Conservation (phyloP, 495 filamentous ascomycete species). For the Cairneyella variabilis region DNA sequence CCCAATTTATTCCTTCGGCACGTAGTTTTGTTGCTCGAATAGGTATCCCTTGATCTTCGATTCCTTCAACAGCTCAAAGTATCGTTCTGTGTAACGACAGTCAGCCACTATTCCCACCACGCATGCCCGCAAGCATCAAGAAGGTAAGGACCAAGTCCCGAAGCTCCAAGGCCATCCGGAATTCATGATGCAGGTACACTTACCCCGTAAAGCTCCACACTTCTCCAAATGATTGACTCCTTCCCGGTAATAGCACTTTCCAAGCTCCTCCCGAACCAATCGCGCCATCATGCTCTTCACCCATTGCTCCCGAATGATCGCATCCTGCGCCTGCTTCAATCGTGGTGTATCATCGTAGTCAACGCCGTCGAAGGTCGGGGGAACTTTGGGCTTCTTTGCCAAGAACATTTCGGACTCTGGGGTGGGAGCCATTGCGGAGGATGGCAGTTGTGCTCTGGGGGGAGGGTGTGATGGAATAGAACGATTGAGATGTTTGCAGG, state of each 20-base stretch:
- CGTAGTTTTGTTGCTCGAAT: conserved; percentile 88
- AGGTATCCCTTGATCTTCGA: conserved; percentile 83
- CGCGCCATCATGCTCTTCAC: conserved; percentile 95
- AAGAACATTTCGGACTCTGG: conserved; percentile 91
- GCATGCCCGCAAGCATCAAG: neutral
- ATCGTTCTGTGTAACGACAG: conserved; percentile 63
- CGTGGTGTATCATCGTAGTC: conserved; percentile 90
- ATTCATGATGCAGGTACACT: conserved; percentile 30
- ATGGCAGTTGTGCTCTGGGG: neutral
- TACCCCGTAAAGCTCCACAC: conserved; percentile 87
- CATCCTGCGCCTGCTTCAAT: conserved; percentile 90
- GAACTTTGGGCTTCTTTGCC: conserved; percentile 89
- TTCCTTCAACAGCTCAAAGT: conserved; percentile 84
- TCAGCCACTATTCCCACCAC: neutral
- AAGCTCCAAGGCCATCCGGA: neutral
- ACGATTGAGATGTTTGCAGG: too few species aligned
- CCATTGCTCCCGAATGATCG: conserved; percentile 96
- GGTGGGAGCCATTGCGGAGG: conserved; percentile 58
- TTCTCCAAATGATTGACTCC: conserved; percentile 98
- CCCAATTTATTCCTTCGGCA: conserved; percentile 39
- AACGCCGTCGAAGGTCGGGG: conserved; percentile 93
- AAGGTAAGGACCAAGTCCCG: conserved; percentile 2
- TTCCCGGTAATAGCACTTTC: conserved; percentile 92
- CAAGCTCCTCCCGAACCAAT: conserved; percentile 86
- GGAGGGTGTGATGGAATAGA: neutral